Evolutionary conservation across 345 rosid species (phyloP).

Genomic region (Eucalyptus albens): DNA sequence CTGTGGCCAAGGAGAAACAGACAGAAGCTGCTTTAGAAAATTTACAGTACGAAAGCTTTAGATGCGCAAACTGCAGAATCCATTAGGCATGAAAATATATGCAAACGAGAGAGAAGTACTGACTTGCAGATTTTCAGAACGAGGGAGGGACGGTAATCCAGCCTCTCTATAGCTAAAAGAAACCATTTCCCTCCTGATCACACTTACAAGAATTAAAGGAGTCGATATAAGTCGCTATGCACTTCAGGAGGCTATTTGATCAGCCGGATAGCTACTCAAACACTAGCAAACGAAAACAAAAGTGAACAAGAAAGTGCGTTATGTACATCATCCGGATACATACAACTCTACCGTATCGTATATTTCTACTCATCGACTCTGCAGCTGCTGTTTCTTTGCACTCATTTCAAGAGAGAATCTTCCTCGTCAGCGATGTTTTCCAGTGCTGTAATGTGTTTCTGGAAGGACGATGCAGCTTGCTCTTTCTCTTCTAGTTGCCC

Average conservation of each 20-base stretch:
- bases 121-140: too few relatives aligned
- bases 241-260: background rate
- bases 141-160: too few relatives aligned
- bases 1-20: too few relatives aligned
- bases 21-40: too few relatives aligned
- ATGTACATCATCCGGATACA: background rate
- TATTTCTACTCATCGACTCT: background rate
- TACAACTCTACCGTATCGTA: background rate
- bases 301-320: background rate
- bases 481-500: slow-evolving; percentile 49
- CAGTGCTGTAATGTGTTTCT: slow-evolving; percentile 53
- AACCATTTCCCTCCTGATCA: too few relatives aligned
- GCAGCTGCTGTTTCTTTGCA: background rate
- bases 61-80: too few relatives aligned
- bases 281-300: background rate
- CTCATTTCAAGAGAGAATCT: slow-evolving; percentile 3
- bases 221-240: background rate
- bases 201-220: background rate
- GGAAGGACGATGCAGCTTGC: slow-evolving; percentile 71
- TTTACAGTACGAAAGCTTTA: too few relatives aligned
- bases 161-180: background rate
- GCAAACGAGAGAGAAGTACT: too few relatives aligned
- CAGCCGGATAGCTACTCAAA: background rate
- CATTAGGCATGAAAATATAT: too few relatives aligned
- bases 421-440: slow-evolving; percentile 53